Evolutionary conservation across 345 rosid genomes (phyloP).

Genomic region (Clausena lansium): DNA sequence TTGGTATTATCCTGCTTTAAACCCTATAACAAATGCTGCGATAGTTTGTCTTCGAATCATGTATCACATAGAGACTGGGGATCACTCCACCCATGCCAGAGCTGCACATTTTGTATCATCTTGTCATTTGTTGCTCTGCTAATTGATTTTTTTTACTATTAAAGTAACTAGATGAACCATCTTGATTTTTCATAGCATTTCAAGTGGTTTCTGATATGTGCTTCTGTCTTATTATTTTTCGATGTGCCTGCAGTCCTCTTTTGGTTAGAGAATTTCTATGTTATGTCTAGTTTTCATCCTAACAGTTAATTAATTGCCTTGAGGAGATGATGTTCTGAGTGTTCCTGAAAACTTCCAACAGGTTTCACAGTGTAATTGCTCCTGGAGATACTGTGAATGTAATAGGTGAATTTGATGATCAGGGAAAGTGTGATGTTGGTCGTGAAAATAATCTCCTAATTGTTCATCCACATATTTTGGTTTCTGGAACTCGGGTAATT

Average conservation of each 20-base stretch:
- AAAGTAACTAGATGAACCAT: neutral
- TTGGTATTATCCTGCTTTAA: conserved; percentile 47
- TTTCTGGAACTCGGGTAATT: conserved; percentile 92
- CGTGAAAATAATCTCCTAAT: conserved; percentile 61
- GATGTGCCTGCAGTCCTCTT: neutral
- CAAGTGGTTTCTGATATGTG: neutral
- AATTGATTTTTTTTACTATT: neutral
- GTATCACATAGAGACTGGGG: neutral
- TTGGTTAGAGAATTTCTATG: neutral
- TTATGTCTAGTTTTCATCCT: neutral
- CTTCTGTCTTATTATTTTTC: neutral
- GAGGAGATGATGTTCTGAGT: conserved; percentile 14
- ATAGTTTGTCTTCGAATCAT: neutral
- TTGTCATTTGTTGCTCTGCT: neutral
- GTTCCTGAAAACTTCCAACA: conserved; percentile 28
- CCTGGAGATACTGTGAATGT: conserved; percentile 96
- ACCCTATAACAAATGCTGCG: neutral
- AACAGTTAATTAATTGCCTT: neutral
- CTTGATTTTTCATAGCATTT: neutral
- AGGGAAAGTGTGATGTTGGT: conserved; percentile 72
- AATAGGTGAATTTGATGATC: conserved; percentile 75
- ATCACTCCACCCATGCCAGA: neutral
- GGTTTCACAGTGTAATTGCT: conserved; percentile 76
- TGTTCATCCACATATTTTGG: conserved; percentile 82
- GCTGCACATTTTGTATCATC: neutral